A percentile compares a stretch with the other conserved stretches of the same genome.
These are phyloP conservation scores for Aegilops bicornis DNA, from an alignment of 176 grass and related monocot species.

Conservation along the genomic window DNA sequence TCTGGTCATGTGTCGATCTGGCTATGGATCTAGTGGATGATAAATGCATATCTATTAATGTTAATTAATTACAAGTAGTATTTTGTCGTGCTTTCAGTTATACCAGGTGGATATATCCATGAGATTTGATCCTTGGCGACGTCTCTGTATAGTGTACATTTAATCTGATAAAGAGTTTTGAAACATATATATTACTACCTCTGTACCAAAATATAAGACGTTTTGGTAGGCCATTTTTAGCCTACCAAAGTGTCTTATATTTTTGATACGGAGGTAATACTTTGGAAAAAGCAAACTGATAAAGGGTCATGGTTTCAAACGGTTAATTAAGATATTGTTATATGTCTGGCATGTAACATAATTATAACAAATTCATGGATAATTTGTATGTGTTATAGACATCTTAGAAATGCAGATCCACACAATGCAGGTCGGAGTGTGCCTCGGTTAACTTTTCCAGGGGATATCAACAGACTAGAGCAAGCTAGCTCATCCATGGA, in stretches of 20 bases:
- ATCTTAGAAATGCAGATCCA: background rate
- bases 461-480: background rate
- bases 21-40: background rate
- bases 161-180: background rate
- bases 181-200: background rate
- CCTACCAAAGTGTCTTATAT: too few relatives aligned
- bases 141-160: constrained; percentile 8
- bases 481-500: background rate
- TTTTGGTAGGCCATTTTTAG: too few relatives aligned
- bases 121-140: background rate
- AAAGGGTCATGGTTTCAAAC: background rate
- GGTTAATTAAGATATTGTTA: background rate
- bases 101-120: background rate
- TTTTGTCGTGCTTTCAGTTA: background rate
- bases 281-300: background rate
- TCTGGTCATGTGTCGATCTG: background rate
- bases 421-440: background rate
- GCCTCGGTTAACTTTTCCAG: background rate
- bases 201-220: too few relatives aligned
- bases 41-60: background rate
- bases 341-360: background rate
- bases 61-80: background rate
- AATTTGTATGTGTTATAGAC: background rate
- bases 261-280: too few relatives aligned
- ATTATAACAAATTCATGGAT: background rate